Evolutionary conservation across 352 stramenopile genomes (phyloP).

Genomic region (Lagenidium giganteum): DNA sequence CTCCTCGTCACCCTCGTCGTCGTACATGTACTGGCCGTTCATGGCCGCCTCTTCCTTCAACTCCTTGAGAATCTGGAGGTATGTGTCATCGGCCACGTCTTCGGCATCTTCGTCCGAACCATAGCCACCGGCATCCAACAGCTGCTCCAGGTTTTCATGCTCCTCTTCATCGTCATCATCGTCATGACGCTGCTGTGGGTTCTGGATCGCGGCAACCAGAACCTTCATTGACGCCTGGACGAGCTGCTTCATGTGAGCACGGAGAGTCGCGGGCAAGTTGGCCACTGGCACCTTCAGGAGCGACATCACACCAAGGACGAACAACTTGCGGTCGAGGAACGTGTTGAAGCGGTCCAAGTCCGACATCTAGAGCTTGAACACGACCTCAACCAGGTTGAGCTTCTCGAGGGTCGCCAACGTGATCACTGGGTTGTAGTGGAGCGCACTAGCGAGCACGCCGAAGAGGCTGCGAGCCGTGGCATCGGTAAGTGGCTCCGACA

Average conservation of each 20-base stretch:
- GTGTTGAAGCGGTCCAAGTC: conserved; percentile 81
- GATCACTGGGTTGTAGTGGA: conserved; percentile 93
- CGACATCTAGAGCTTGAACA: conserved; percentile 90
- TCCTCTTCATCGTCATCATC: conserved; percentile 53
- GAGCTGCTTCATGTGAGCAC: conserved; percentile 87
- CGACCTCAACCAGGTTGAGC: conserved; percentile 80
- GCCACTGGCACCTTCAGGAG: conserved; percentile 86
- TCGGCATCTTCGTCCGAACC: conserved; percentile 86
- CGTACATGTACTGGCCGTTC: conserved; percentile 54
- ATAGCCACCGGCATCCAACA: conserved; percentile 91
- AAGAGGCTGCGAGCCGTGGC: conserved; percentile 80
- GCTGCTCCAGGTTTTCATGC: conserved; percentile 62
- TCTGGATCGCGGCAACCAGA: conserved; percentile 60
- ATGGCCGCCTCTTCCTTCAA: conserved; percentile 85
- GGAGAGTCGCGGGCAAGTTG: conserved; percentile 73
- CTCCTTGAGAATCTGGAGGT: conserved; percentile 92
- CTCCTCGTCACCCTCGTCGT: conserved; percentile 91
- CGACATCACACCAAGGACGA: conserved; percentile 89
- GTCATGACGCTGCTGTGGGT: conserved; percentile 47
- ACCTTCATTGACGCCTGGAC: conserved; percentile 87
- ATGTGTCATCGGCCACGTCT: conserved; percentile 92
- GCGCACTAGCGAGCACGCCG: conserved; percentile 86
- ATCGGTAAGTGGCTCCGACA: conserved; percentile 55
- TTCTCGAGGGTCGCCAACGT: conserved; percentile 87
- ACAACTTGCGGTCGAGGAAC: conserved; percentile 90